A percentile compares a stretch with the other conserved stretches of the same genome.
These are phyloP conservation scores for Acacia confusa DNA, from an alignment of 306 rosid species.

Conservation along the genomic window DNA sequence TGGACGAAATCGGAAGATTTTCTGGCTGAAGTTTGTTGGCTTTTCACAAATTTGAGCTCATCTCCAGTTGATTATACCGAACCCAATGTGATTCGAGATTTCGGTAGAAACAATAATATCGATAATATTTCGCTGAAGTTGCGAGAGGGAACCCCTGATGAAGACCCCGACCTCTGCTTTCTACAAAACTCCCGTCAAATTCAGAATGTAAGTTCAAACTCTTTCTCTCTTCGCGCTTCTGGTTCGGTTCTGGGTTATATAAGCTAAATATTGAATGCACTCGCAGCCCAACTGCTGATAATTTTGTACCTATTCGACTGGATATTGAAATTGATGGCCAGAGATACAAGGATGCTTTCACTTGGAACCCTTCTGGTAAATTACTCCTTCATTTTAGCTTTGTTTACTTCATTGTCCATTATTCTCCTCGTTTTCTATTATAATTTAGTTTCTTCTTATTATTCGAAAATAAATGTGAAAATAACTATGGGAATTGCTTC, in stretches of 20 bases:
- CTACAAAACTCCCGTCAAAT: slow-evolving; percentile 66
- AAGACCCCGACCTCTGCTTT: slow-evolving; percentile 56
- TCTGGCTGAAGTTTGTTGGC: background rate
- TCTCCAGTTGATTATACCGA: background rate
- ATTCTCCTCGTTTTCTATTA: background rate
- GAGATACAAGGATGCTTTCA: slow-evolving; percentile 79
- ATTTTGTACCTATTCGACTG: slow-evolving; percentile 71
- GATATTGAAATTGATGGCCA: slow-evolving; percentile 78
- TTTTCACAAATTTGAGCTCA: background rate
- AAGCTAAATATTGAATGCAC: background rate
- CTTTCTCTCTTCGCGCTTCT: background rate
- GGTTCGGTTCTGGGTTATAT: background rate
- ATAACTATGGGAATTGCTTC: background rate
- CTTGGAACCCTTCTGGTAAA: slow-evolving; percentile 94
- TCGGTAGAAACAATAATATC: background rate
- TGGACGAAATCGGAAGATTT: background rate
- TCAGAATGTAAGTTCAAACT: slow-evolving; percentile 63
- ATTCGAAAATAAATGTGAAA: background rate
- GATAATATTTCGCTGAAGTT: background rate
- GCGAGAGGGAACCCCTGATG: slow-evolving; percentile 35
- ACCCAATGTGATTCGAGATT: background rate
- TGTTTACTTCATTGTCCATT: background rate
- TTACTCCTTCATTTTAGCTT: background rate
- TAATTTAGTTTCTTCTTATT: background rate
- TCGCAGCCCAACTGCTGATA: slow-evolving; percentile 71